These are phyloP conservation scores for Acer yangbiense DNA, from an alignment of 345 rosid species.

Conservation along the genomic window DNA sequence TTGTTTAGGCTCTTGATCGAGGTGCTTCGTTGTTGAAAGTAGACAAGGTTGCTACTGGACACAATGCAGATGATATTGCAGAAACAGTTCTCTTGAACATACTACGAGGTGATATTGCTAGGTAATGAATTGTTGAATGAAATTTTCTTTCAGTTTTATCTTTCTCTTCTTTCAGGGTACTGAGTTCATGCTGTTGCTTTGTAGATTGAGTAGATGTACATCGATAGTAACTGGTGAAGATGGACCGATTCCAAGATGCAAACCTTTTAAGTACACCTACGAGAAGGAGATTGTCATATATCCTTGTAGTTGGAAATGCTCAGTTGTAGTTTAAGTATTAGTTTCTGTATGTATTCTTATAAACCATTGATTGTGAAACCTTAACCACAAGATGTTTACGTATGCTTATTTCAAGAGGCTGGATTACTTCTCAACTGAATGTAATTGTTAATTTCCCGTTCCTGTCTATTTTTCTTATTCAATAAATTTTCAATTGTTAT, in stretches of 20 bases:
- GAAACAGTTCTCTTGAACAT: slow-evolving; percentile 92
- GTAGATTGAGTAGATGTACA: slow-evolving; percentile 88
- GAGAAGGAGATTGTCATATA: slow-evolving; percentile 99
- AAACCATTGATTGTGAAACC: slow-evolving; percentile 32
- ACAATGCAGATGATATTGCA: slow-evolving; percentile 96
- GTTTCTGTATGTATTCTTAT: slow-evolving; percentile 14
- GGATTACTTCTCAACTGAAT: slow-evolving; percentile 99
- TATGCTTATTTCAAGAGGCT: slow-evolving; percentile 98
- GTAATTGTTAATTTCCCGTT: slow-evolving; percentile 44
- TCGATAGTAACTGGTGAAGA: slow-evolving; percentile 92
- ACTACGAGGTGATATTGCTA: slow-evolving; percentile 89
- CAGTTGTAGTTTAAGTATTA: not conserved
- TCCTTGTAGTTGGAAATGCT: slow-evolving; percentile 43
- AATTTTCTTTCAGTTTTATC: slow-evolving; percentile 3
- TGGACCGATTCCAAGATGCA: slow-evolving; percentile 95
- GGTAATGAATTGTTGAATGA: slow-evolving; percentile 41
- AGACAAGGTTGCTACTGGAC: slow-evolving; percentile 90
- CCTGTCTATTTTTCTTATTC: not conserved
- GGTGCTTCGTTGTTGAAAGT: slow-evolving; percentile 88
- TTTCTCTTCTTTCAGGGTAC: slow-evolving; percentile 7
- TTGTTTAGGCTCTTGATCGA: slow-evolving; percentile 85
- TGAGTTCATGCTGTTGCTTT: slow-evolving; percentile 4
- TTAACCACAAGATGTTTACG: slow-evolving; percentile 59
- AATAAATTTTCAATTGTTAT: not conserved
- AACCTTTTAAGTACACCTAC: slow-evolving; percentile 91